Evolutionary conservation across 2,329 filamentous ascomycete species (phyloP), one percentile per base, ranked within the genome.

Genomic region (Alternaria rosae): DNA sequence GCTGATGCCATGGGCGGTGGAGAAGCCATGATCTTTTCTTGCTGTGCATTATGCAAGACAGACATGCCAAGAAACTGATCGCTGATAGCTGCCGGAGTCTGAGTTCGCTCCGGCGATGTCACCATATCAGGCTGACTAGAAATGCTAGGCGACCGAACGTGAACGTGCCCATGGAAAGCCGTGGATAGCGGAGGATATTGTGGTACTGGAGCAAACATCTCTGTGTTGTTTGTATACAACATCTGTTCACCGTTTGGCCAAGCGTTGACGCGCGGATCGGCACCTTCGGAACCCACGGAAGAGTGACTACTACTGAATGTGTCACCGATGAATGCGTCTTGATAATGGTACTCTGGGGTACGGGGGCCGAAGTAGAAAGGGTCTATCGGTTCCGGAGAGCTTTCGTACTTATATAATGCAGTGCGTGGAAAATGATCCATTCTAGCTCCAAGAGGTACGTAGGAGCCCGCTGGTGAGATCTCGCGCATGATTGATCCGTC

Each of bases 311-410:
- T 72, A 48, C 76, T 72, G 43, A 76, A 78, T 26, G 53, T 61
- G 44, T 59, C 67, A 11, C 64, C 56, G 62, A 77, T 70, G 50
- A 74, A 77, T n/a, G 71, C 61, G 55, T 78, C 76, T 53, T 75
- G 73, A 54, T 74, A 78, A 30, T 76, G 74, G 44, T 73, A 77
- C 47, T 77, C 76, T 13, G 76, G 76, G 13, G 76, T 79, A 8
- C 74, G 66, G 25, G 76, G 76, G 21, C 74, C 72, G 54, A 76
- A 76, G 66, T 74, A 76, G 61, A 77, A 76, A 5, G 76, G 66
- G 38, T 79, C 76, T 21, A 68, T 66, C 26, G 76, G 76, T 65
- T 79, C 76, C 10, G 76, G 76, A 8, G 76, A 79, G 69, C 75
- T 78, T 54, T 78, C 76, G 7, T 66, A 68, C 13, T 68, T 72